Percentiles rank a stretch among this genome's conserved stretches.
Evolutionary conservation across 768 basidiomycete species (phyloP).

Genomic region (Collybia sp.): DNA sequence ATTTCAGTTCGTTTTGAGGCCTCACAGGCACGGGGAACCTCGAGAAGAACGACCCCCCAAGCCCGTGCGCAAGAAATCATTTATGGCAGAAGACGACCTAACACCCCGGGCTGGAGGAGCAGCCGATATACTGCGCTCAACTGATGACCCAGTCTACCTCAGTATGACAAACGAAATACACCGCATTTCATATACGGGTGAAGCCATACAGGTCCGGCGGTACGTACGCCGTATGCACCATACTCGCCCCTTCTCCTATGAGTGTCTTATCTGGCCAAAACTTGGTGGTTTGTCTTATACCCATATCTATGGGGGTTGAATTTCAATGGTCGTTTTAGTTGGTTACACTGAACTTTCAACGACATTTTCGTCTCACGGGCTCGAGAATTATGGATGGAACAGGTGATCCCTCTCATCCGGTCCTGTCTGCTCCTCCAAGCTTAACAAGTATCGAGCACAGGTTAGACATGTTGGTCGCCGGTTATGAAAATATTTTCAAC

Average conservation of each 20-base stretch:
- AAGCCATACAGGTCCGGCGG: conserved; percentile 82
- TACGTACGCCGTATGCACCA: conserved; percentile 74
- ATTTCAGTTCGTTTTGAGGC: conserved; percentile 83
- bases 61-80: conserved; percentile 50
- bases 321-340: conserved; percentile 19
- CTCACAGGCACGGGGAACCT: conserved; percentile 15
- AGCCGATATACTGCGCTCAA: conserved; percentile 56
- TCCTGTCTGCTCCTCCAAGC: not conserved
- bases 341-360: conserved; percentile 81
- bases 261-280: conserved; percentile 93
- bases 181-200: conserved; percentile 86
- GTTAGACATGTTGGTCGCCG: conserved; percentile 80
- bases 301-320: not conserved
- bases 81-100: conserved; percentile 48
- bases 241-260: conserved; percentile 66
- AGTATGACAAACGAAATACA: conserved; percentile 97
- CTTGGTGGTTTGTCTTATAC: conserved; percentile 45
- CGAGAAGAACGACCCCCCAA: conserved; percentile 23
- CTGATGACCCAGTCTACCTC: conserved; percentile 76
- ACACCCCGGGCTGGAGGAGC: conserved; percentile 57
- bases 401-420: conserved; percentile 37
- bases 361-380: conserved; percentile 70
- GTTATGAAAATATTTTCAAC: conserved; percentile 75
- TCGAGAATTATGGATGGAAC: conserved; percentile 87
- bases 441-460: conserved; percentile 28